Conservation (phyloP, 106 monocot species). For the Apostasia ramifera region DNA sequence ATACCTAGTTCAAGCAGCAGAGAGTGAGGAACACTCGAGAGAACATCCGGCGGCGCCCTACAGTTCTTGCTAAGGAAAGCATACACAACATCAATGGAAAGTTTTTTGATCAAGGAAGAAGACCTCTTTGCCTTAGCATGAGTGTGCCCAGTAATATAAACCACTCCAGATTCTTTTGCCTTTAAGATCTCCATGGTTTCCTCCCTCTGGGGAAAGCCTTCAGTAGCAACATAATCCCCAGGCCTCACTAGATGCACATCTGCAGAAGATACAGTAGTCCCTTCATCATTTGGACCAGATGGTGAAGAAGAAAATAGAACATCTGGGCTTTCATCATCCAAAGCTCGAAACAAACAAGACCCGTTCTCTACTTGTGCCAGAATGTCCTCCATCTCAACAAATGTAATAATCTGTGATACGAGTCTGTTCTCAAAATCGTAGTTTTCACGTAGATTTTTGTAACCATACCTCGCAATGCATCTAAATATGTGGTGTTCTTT, state of each 20-base stretch:
- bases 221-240: not conserved
- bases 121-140: conserved; percentile 58
- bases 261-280: not conserved
- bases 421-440: conserved; percentile 49
- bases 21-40: conserved; percentile 56
- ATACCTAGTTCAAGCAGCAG: conserved; percentile 70
- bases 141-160: conserved; percentile 57
- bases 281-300: not conserved
- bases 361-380: conserved; percentile 2
- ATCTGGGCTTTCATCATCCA: conserved; percentile 3
- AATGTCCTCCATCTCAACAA: conserved; percentile 44
- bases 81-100: conserved; percentile 44
- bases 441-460: conserved; percentile 52
- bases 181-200: conserved; percentile 52
- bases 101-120: conserved; percentile 58
- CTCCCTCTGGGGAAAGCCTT: conserved; percentile 16
- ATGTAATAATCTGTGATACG: conserved; percentile 42
- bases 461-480: conserved; percentile 57
- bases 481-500: conserved; percentile 56
- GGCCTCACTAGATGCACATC: conserved; percentile 7
- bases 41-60: conserved; percentile 35
- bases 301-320: not conserved
- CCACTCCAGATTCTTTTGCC: conserved; percentile 65
- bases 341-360: not conserved
- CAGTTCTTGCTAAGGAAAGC: conserved; percentile 67